Evolutionary conservation across 164 flowering plant genomes (phyloP), one percentile per base, ranked within the genome.

Genomic region (Buxus sempervirens): DNA sequence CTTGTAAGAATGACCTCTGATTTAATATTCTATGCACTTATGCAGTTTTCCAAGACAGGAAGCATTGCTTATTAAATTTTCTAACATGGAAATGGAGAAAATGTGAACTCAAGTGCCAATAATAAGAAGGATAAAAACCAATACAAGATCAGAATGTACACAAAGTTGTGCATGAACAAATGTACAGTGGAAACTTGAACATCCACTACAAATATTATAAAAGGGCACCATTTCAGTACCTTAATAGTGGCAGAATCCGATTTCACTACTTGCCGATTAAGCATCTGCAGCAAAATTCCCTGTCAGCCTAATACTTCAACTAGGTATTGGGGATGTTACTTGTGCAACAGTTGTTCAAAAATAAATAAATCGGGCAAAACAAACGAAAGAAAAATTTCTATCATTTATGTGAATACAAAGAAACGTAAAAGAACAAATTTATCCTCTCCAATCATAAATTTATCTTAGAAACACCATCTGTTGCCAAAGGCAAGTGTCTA

Each of bases 171-270:
- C 5, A 45, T 45, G 51, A 45, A 45, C 51, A 45, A 45, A 45
- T 5, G 14, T 45, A 45, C 5, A 15, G 51, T 10, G 51, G 5
- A 45, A 45, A 45, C 51, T 45, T 1, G 51, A 45, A 15, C 12
- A 15, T 45, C 12, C 51, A 45, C 51, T 15, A 16, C 62, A 41
- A 42, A n/a, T n/a, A 53, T 9, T 21, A 25, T 16, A 38, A 36
- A 8, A 15, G 60, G 23, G 49, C 28, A 15, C 42, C 62, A 54
- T 45, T 58, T 23, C 15, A 32, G 65, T 85, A 94, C 98, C 98
- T 88, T 92, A 60, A 92, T 88, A 18, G 96, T 82, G 15, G 99
- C 98, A 67, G 90, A 89, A 59, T 95, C 99, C 60, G 99, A 92
- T 84, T 95, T 95, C 54, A 95, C 91, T 21, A 95, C 96, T 78